Evolutionary conservation across 192 early-diverging fungal genomes (phyloP), one percentile per base, ranked within the genome.

Genomic region (Entomortierella lignicola): DNA sequence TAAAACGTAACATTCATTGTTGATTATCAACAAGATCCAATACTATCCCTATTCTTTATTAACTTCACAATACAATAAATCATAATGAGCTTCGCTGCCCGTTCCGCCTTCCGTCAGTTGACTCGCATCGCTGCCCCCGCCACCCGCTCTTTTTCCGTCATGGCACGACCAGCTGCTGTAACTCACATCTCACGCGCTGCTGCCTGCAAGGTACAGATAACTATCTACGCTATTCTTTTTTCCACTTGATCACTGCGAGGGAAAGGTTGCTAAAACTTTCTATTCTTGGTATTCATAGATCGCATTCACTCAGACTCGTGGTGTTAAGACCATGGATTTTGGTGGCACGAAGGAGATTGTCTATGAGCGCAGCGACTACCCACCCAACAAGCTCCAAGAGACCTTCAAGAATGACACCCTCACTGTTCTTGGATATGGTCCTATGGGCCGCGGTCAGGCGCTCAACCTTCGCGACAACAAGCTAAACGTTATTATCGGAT

Each of bases 381-480:
- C 97, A 79, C 87, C 91, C 77, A 93, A 92, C 66, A 99, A 99
- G 91, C 89, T 97, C 55, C 87, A 89, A 21, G 89, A 95, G 81
- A 92, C 95, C 75, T 97, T 99, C 85, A 92, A 90, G 86, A 91
- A 99, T 77, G 97, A 99, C 86, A 94, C 94, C 63, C 92, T 97
- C 73, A 91, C 94, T 50, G 91, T 95, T 55, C 90, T 98, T 77
- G 94, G 97, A 63, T 98, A 98, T 85, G 97, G 97, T 52, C 94
- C 97, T 48, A 96, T 97, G 86, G 97, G 97, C 58, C 94, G 92
- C 87, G 94, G 93, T 65, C 95, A 97, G 85, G 91, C 93, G 48
- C 90, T 96, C 67, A 97, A 97, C 92, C 88, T 95, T 80, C 93
- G 94, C 77, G 96, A 99, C 89, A 96, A 99, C 82, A 94, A 94